phyloP scores from a whole-genome alignment of 1,139 yeast genomes.

The Meyerozyma carpophila region DNA sequence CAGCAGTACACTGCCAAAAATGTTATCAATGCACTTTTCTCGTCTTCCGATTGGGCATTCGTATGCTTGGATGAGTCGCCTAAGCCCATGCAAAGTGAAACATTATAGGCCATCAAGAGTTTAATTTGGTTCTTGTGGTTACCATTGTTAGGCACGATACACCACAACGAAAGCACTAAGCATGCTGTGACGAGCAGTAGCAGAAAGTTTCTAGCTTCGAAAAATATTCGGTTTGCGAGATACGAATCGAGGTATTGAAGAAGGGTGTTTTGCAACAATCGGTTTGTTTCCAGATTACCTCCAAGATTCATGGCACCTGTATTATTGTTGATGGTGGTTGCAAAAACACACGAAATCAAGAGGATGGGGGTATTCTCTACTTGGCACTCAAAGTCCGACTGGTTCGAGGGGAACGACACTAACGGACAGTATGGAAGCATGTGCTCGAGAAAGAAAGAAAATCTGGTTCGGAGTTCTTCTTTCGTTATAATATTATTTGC shows the following conservation, averaged over 20 bases:
- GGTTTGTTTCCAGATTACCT: conserved; percentile 7
- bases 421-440: conserved; percentile 46
- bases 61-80: conserved; percentile 28
- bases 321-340: conserved; percentile 44
- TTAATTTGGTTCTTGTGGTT: conserved; percentile 49
- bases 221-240: conserved; percentile 38
- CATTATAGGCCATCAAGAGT: conserved; percentile 37
- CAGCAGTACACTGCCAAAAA: conserved; percentile 44
- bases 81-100: conserved; percentile 45
- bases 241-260: conserved; percentile 41
- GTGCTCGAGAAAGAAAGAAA: conserved; percentile 28
- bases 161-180: conserved; percentile 45
- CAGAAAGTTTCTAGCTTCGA: conserved; percentile 38
- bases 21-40: conserved; percentile 32
- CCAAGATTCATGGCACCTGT: conserved; percentile 6
- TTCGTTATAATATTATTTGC: conserved; percentile 15
- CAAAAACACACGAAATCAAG: conserved; percentile 42
- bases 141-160: conserved; percentile 45
- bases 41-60: conserved; percentile 13
- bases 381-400: conserved; percentile 33
- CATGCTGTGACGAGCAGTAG: conserved; percentile 38
- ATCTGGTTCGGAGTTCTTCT: conserved; percentile 28
- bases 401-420: conserved; percentile 30
- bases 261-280: conserved; percentile 33
- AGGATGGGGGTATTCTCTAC: conserved; percentile 39